Evolutionary conservation across 176 grass and related monocot genomes (phyloP).

Genomic region (Triticum monococcum): DNA sequence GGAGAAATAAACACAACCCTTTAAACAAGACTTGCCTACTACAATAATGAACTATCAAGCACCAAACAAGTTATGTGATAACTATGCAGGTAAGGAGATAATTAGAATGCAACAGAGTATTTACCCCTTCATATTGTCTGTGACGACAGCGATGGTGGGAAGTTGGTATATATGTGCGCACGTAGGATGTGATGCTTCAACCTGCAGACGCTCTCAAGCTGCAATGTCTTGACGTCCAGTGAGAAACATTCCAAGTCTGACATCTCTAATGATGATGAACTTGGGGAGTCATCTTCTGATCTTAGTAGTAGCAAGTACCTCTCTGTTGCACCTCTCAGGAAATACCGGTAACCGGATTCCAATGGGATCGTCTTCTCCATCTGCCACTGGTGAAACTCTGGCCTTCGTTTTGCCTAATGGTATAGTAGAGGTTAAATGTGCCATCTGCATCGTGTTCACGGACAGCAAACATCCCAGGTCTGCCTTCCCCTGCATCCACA

Average conservation of each 20-base stretch:
- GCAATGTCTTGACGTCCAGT: slow-evolving; percentile 23
- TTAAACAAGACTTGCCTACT: not conserved
- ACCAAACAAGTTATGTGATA: not conserved
- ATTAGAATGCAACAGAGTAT: not conserved
- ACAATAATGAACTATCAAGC: not conserved
- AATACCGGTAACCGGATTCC: slow-evolving; percentile 29
- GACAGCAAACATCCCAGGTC: slow-evolving; percentile 30
- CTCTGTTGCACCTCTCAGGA: slow-evolving; percentile 31
- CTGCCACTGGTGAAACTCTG: slow-evolving; percentile 1
- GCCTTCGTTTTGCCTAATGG: not conserved
- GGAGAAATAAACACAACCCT: not conserved
- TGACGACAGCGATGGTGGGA: slow-evolving; percentile 21
- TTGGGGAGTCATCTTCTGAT: not conserved
- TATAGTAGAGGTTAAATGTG: slow-evolving; percentile 22
- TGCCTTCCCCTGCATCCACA: slow-evolving; percentile 41
- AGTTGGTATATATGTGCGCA: slow-evolving; percentile 34
- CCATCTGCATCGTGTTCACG: slow-evolving; percentile 4
- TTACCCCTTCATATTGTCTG: slow-evolving; percentile 24
- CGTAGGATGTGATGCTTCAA: slow-evolving; percentile 29
- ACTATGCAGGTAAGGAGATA: not conserved
- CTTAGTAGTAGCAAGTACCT: slow-evolving; percentile 34
- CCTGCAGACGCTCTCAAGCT: slow-evolving; percentile 29
- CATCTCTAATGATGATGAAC: not conserved
- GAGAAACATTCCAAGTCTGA: slow-evolving; percentile 46
- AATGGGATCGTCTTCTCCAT: slow-evolving; percentile 36